These are phyloP conservation scores for Vitis rupestris DNA, from an alignment of 164 flowering plant species.

Conservation along the genomic window DNA sequence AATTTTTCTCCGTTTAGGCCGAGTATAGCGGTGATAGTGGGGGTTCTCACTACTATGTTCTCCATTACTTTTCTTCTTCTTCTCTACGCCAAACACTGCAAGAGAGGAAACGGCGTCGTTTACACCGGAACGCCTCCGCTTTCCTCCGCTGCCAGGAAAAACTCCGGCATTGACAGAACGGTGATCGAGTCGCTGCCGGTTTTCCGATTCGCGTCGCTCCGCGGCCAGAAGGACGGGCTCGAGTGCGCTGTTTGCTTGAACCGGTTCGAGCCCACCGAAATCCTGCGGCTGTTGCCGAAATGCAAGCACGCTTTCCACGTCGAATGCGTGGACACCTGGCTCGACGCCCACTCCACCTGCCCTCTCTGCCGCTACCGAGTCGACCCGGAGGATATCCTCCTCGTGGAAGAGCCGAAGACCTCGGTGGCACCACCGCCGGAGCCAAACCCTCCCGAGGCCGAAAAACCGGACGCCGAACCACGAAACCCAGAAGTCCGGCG, in stretches of 20 bases:
- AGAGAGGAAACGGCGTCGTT: slow-evolving; percentile 19
- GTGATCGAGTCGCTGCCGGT: slow-evolving; percentile 79
- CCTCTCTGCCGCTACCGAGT: slow-evolving; percentile 92
- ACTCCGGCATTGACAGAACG: slow-evolving; percentile 68
- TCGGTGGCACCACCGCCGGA: background rate
- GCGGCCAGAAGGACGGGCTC: slow-evolving; percentile 75
- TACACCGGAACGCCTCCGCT: background rate
- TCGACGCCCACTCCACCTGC: slow-evolving; percentile 93
- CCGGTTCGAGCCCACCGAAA: slow-evolving; percentile 59
- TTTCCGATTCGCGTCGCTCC: slow-evolving; percentile 66
- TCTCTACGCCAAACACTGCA: slow-evolving; percentile 86
- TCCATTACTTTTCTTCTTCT: slow-evolving; percentile 75
- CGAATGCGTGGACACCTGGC: slow-evolving; percentile 96
- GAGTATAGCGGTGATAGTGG: slow-evolving; percentile 59
- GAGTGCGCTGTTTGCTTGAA: slow-evolving; percentile 91
- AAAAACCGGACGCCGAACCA: background rate
- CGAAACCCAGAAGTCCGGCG: slow-evolving; percentile 18
- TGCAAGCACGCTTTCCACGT: slow-evolving; percentile 96
- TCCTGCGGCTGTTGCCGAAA: slow-evolving; percentile 76
- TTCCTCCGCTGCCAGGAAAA: slow-evolving; percentile 29
- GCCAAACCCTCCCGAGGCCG: background rate
- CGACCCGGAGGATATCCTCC: slow-evolving; percentile 82
- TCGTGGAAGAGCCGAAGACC: slow-evolving; percentile 29
- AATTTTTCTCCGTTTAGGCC: slow-evolving; percentile 48
- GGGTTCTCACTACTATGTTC: slow-evolving; percentile 66